A percentile compares a stretch with the other conserved stretches of the same genome.
Evolutionary conservation across 345 rosid genomes (phyloP).

Genomic region (Boechera divaricarpa): DNA sequence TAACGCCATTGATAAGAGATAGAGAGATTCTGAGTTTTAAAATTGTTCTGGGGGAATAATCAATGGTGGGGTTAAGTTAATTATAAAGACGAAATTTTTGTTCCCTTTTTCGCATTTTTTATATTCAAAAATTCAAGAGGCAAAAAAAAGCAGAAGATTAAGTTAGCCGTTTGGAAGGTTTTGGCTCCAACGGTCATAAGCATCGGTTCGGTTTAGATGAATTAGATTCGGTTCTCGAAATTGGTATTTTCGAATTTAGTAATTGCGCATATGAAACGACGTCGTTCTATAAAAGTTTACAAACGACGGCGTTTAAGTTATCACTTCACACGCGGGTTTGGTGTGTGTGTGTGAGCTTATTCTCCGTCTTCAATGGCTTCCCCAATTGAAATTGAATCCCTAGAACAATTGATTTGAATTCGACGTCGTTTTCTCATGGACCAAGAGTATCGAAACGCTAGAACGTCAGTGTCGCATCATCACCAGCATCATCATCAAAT

Average conservation of each 20-base stretch:
- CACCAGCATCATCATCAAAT: constrained; percentile 25
- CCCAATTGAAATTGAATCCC: constrained; percentile 15
- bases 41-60: constrained; percentile 8
- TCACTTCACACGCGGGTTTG: constrained; percentile 17
- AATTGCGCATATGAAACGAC: background rate
- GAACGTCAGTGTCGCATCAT: constrained; percentile 45
- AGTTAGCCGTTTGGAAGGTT: constrained; percentile 39
- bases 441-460: constrained; percentile 35
- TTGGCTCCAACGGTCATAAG: constrained; percentile 43
- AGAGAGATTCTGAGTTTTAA: constrained; percentile 1
- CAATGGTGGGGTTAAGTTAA: constrained; percentile 25
- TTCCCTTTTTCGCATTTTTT: background rate
- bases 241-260: constrained; percentile 5
- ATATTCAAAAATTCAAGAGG: background rate
- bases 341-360: background rate
- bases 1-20: constrained; percentile 66
- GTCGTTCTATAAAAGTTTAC: background rate
- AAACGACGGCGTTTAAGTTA: constrained; percentile 9
- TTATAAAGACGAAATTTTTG: constrained; percentile 17
- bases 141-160: constrained; percentile 9
- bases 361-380: constrained; percentile 36
- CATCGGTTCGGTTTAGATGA: constrained; percentile 27
- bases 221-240: constrained; percentile 17
- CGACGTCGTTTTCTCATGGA: constrained; percentile 23
- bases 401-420: constrained; percentile 11